Evolutionary conservation across 495 filamentous ascomycete species (phyloP), one percentile per base, ranked within the genome.

Genomic region (Neurospora tetrasperma): DNA sequence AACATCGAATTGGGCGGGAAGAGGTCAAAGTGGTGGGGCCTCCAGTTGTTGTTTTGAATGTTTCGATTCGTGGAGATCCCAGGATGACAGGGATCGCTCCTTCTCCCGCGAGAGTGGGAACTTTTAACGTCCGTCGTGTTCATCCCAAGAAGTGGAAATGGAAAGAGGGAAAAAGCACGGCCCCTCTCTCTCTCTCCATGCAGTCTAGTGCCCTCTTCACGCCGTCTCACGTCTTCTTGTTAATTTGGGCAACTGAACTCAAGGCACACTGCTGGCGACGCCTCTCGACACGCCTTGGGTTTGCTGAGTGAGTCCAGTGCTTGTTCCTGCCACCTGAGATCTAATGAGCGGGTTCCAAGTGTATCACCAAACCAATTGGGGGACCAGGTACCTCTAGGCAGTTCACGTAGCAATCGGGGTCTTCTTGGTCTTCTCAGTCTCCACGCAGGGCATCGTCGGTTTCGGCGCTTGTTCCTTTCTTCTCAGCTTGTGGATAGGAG

Each of bases 391-490:
- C n/a, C n/a, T n/a, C n/a, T n/a, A n/a, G n/a, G n/a, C n/a, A n/a
- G 54, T 62, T 62, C 54, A 62, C 54, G 27, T 62, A 62, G 54
- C 54, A 62, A 62, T 62, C 31, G 54, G 54, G 54, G 54, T 35
- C 54, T 20, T 54, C 10, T 54, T 11, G 44, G 48, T 27, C 48
- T 35, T 62, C 14, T 62, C 14, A 9, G 54, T 62, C 54, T 62
- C 54, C 54, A 62, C 54, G 54, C 54, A 62, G 54, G 54, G 27
- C 54, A 62, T 18, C 54, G 54, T 62, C 54, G 27, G 54, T 62
- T 62, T 62, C 54, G 54, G 54, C 54, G 54, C 54, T 62, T 62
- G 54, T 62, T 62, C 54, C 54, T 62, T 62, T 62, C 54, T 62
- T 62, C 27, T 62, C 54, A 62, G 54, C 27, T 35, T 27, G 54